Evolutionary conservation across 1,284 basidiomycete genomes (phyloP), one percentile per base, ranked within the genome.

Genomic region (Acaromyces ingoldii): DNA sequence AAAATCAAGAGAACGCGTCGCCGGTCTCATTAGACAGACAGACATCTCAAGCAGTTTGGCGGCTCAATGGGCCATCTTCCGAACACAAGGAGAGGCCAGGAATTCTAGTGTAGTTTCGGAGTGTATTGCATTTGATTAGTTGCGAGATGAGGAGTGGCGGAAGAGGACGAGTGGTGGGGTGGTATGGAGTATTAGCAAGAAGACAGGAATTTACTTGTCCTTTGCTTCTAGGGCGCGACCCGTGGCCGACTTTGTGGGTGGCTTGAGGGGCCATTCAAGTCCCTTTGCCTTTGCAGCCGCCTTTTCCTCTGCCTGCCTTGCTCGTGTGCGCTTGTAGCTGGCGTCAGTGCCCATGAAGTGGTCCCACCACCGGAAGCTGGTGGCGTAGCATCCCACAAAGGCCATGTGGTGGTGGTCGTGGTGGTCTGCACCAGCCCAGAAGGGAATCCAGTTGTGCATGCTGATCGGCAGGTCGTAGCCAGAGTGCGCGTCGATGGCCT

Each of bases 401-500:
- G 68, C 69, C 65, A 68, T 65, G 61, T 75, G 75, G 60, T 77
- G 73, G 60, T 76, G 65, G 63, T 72, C 92, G 77, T 96, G 92
- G 81, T 96, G 92, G 74, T 98, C 95, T 0, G 93, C 95, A 45
- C 95, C 93, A 22, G 91, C 90, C 93, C 93, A 98, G 83, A 97
- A 90, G 3, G 93, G 93, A 26, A 98, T 57, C 72, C 90, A 86
- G 81, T 93, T 85, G 70, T 91, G 87, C 58, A 98, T 81, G n/a
- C 89, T 93, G 33, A 70, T 88, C 84, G 74, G 74, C 53, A 76
- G 74, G 60, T 76, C 91, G 77, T 96, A 97, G 51, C 93, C 93
- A 44, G 87, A 89, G 83, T 98, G 93, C 1, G 95, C 86, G 71
- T 98, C 93, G 63, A 98, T 85, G 46, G 95, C 93, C 76, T 98